Base-by-base conservation (phyloP, 352 stramenopile genomes). In the Phytopythium sindhum region DNA sequence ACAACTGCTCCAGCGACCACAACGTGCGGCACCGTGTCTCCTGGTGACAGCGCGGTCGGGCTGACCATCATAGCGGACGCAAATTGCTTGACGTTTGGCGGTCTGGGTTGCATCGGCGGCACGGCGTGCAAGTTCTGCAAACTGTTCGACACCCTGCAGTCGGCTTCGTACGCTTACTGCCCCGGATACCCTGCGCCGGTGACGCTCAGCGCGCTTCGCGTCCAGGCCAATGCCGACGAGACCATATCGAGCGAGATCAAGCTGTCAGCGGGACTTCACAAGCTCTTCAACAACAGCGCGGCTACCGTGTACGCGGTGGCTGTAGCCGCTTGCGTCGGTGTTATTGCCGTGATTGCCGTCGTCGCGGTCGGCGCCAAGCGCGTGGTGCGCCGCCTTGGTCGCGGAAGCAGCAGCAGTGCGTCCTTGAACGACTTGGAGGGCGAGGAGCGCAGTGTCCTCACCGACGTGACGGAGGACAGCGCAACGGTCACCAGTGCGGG, bases 301-400 rank as follows among this genome's bases (percentile, higher is more conserved):
- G 35, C 12, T 2, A 24, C 5, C 35, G 26, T 37, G 23, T 37
- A 35, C 55, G 39, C 39, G 11, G 19, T 52, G 4, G 37, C 28
- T 19, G 55, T 26, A 9, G 55, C 55, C 24, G 55, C 55, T 10
- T 69, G 66, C 37, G 54, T 80, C 31, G 73, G 67, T 33, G 66
- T 68, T 19, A 47, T 79, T 23, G 73, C 68, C 21, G 68, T 69
- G 2, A 53, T 80, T 4, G 73, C 65, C 6, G 59, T 70, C 0
- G 29, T 78, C 37, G 71, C 59, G 19, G 35, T 73, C 26, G 67
- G 58, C 10, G 65, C 65, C 24, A 84, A 77, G 63, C 69, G 74
- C 12, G 60, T 60, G 23, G 33, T 63, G 19, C 44, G 48, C 14
- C 64, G 63, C 29, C 54, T 26, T 24, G 61, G 35, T 26, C 64